These are phyloP conservation scores for Colletotrichum sp. DNA, from an alignment of 2,329 filamentous ascomycete species.

Conservation along the genomic window DNA sequence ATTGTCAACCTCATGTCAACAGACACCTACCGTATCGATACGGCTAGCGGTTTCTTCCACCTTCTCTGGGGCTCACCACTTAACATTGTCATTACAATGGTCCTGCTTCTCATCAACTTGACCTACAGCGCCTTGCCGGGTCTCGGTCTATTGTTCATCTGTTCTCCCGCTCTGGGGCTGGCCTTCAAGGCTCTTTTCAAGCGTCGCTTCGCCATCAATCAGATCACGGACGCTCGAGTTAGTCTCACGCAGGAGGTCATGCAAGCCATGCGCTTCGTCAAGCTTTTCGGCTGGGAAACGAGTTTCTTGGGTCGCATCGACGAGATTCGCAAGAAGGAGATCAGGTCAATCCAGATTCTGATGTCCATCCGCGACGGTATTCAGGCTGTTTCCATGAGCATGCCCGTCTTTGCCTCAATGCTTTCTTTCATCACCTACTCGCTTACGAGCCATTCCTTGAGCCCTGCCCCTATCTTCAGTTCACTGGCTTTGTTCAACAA, in stretches of 20 bases:
- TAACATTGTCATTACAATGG: slow-evolving; percentile 71
- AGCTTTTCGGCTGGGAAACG: slow-evolving; percentile 93
- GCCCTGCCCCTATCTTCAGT: slow-evolving; percentile 83
- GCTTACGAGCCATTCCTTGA: slow-evolving; percentile 67
- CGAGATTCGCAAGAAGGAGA: slow-evolving; percentile 76
- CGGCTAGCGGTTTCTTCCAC: slow-evolving; percentile 87
- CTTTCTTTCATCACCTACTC: slow-evolving; percentile 86
- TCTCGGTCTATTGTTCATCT: slow-evolving; percentile 77
- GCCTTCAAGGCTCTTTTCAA: slow-evolving; percentile 79
- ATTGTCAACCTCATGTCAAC: slow-evolving; percentile 94
- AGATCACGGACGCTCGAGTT: slow-evolving; percentile 89
- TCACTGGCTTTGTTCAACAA: slow-evolving; percentile 93
- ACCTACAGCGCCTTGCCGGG: slow-evolving; percentile 88
- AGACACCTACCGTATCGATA: slow-evolving; percentile 90
- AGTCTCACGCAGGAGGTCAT: slow-evolving; percentile 90
- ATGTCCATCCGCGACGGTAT: slow-evolving; percentile 84
- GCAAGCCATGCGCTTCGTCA: slow-evolving; percentile 89
- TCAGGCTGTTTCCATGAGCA: slow-evolving; percentile 79
- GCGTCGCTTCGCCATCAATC: slow-evolving; percentile 80
- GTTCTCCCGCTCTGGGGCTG: slow-evolving; percentile 69
- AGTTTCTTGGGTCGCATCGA: slow-evolving; percentile 80
- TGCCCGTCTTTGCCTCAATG: slow-evolving; percentile 95
- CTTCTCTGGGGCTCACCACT: slow-evolving; percentile 88
- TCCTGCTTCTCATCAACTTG: slow-evolving; percentile 83
- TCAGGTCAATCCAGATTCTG: slow-evolving; percentile 79